Evolutionary conservation across 495 filamentous ascomycete species (phyloP).

Genomic region (Trichocladium antarcticum): DNA sequence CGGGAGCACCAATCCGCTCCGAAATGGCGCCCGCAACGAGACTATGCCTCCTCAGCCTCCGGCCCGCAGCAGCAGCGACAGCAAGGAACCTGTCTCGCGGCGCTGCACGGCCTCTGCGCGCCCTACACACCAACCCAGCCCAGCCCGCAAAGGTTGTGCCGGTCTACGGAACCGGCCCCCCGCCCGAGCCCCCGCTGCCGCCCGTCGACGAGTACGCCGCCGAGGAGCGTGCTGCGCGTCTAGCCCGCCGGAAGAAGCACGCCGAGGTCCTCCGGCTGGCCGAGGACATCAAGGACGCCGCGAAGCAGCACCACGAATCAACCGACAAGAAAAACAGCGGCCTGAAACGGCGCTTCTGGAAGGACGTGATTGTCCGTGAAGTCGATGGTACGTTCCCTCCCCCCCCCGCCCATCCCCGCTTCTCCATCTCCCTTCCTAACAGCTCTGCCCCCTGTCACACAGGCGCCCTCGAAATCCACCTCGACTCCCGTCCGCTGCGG

Average conservation of each 20-base stretch:
- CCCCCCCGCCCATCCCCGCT: neutral
- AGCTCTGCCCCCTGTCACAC: neutral
- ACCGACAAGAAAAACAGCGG: conserved; percentile 8
- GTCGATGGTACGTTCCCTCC: conserved; percentile 33
- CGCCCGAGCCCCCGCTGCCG: conserved; percentile 47
- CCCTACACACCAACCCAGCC: conserved; percentile 33
- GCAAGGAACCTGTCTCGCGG: neutral
- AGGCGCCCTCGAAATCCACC: conserved; percentile 61
- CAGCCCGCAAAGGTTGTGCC: conserved; percentile 44
- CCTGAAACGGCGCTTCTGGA: conserved; percentile 73
- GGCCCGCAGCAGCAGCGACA: neutral
- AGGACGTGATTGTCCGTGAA: conserved; percentile 55
- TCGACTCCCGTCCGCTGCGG: conserved; percentile 72
- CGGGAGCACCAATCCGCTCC: neutral
- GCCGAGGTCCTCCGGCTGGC: conserved; percentile 41
- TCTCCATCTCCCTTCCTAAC: neutral
- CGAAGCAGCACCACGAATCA: neutral
- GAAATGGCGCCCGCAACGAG: conserved; percentile 16
- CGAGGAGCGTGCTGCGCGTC: conserved; percentile 29
- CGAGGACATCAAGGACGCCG: conserved; percentile 33
- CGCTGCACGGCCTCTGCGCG: conserved; percentile 7
- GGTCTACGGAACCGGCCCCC: conserved; percentile 71
- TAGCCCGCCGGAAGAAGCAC: conserved; percentile 43
- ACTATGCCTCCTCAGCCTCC: conserved; percentile 8
- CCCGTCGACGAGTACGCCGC: conserved; percentile 6